Evolutionary conservation across 805 yeast species (phyloP).

Genomic region (Starmerella vaccinii): DNA sequence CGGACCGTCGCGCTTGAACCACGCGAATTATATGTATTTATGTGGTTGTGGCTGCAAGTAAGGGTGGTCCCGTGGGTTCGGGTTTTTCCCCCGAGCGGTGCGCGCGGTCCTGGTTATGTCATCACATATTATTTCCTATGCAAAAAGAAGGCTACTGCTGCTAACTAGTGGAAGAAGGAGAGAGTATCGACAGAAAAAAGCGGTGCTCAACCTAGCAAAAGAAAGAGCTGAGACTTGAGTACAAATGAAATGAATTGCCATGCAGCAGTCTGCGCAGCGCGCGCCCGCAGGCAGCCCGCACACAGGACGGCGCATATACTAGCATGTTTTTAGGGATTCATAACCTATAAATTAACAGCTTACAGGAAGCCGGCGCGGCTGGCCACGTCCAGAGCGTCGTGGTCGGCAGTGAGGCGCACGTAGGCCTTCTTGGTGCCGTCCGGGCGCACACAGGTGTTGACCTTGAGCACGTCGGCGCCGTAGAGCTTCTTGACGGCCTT

Average conservation of each 20-base stretch:
- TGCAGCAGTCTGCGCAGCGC: too few species aligned
- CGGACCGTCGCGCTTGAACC: neutral
- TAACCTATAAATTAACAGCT: conserved; percentile 28
- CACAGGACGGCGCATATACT: neutral
- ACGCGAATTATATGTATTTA: too few species aligned
- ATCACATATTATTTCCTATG: too few species aligned
- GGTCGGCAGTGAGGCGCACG: conserved; percentile 97
- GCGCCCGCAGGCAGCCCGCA: neutral
- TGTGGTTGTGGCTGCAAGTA: neutral
- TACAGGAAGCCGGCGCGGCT: conserved; percentile 99
- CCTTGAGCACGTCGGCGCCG: conserved; percentile 87
- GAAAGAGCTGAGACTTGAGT: too few species aligned
- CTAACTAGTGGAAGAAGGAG: too few species aligned
- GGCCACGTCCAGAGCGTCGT: conserved; percentile 99
- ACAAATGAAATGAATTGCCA: too few species aligned
- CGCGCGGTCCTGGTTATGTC: too few species aligned
- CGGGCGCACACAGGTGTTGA: conserved; percentile 97
- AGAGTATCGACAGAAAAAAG: too few species aligned
- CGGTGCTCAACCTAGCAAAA: too few species aligned
- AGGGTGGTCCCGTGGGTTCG: neutral
- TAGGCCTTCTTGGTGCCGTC: conserved; percentile 99
- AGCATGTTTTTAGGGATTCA: conserved; percentile 7
- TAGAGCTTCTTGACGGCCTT: conserved; percentile 96
- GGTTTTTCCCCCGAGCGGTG: too few species aligned
- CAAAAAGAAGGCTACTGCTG: too few species aligned